Conservation (phyloP, 2,329 filamentous ascomycete species). For the Penicillium polonicum region DNA sequence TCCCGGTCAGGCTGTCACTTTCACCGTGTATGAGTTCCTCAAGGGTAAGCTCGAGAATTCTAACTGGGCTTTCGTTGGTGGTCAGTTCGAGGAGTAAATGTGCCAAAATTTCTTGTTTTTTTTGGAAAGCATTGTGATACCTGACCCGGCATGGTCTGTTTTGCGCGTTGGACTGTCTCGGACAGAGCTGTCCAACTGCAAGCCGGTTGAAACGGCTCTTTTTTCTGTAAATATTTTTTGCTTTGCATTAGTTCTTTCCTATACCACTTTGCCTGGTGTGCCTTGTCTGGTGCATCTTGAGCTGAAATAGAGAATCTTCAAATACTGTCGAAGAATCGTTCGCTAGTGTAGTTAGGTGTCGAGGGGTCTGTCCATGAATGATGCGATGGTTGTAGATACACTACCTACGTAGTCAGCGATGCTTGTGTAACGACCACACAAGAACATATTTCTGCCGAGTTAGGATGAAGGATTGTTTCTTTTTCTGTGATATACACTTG, state of each 20-base stretch:
- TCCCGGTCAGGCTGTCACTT: constrained; percentile 82
- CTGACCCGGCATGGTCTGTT: constrained; percentile 23
- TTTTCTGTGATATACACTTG: not conserved
- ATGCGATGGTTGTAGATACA: not conserved
- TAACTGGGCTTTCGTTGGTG: constrained; percentile 57
- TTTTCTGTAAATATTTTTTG: constrained; percentile 21
- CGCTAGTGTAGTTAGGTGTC: not conserved
- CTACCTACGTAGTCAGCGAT: not conserved
- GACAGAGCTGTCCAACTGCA: constrained; percentile 11
- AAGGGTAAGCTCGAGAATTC: constrained; percentile 70
- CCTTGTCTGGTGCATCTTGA: constrained; percentile 6
- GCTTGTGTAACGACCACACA: not conserved
- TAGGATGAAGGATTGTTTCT: no score
- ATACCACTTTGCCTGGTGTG: constrained; percentile 20
- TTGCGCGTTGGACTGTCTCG: constrained; percentile 6
- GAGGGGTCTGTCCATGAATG: not conserved
- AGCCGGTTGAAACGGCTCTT: constrained; percentile 9
- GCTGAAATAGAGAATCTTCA: constrained; percentile 5
- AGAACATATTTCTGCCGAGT: not conserved
- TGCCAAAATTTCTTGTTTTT: constrained; percentile 3
- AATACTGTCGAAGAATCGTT: not conserved
- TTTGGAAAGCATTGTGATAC: constrained; percentile 28
- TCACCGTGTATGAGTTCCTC: constrained; percentile 73
- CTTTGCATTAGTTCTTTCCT: constrained; percentile 15
- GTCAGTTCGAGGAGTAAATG: constrained; percentile 63